phyloP scores from a whole-genome alignment of 305 asterid species.

The Fraxinus floribunda region DNA sequence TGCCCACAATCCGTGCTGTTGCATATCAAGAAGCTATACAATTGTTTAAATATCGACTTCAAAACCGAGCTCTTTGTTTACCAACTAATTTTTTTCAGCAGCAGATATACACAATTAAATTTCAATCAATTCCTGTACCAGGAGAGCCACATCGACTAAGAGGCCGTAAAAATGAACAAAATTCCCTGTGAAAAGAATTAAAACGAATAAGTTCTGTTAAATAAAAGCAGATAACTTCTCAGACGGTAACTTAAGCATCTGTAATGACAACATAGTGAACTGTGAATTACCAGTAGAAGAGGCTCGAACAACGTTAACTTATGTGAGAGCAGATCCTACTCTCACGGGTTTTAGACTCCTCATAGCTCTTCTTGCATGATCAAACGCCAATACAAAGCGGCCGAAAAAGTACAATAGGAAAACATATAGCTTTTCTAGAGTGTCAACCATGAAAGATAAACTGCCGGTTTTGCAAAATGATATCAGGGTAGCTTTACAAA shows the following conservation, averaged over 20 bases:
- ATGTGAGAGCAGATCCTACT: slow-evolving; percentile 57
- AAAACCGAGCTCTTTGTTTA: not conserved
- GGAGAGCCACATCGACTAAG: not conserved
- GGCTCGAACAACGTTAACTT: slow-evolving; percentile 26
- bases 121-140: not conserved
- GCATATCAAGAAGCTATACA: not conserved
- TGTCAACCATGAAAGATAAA: slow-evolving; percentile 41
- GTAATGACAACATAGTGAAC: not conserved
- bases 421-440: slow-evolving; percentile 45
- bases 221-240: not conserved
- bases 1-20: not conserved
- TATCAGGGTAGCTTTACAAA: slow-evolving; percentile 34
- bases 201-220: slow-evolving; percentile 3
- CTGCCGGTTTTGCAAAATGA: slow-evolving; percentile 37
- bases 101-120: not conserved
- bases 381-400: slow-evolving; percentile 37
- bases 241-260: not conserved
- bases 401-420: slow-evolving; percentile 47
- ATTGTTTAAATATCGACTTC: not conserved
- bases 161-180: not conserved
- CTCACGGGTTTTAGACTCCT: slow-evolving; percentile 53
- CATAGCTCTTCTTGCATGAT: slow-evolving; percentile 46
- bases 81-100: not conserved
- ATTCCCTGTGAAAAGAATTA: slow-evolving; percentile 24
- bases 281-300: slow-evolving; percentile 41